Percentiles rank a stretch among this genome's conserved stretches.
phyloP scores from a whole-genome alignment of 2,329 filamentous ascomycete species.

The Cordyceps pruinosa region DNA sequence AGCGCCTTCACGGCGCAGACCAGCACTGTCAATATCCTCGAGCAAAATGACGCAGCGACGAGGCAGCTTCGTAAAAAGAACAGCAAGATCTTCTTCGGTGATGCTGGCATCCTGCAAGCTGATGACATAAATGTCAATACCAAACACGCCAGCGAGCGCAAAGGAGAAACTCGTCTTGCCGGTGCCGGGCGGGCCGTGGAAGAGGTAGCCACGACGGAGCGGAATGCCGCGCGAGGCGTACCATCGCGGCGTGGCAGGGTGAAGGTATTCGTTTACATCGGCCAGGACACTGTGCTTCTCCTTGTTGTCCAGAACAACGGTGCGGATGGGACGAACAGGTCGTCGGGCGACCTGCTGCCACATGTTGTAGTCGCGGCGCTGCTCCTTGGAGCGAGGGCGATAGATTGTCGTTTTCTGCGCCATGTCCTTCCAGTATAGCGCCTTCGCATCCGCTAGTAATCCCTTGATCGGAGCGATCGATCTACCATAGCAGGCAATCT shows the following conservation, averaged over 20 bases:
- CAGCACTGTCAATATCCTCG: slow-evolving; percentile 64
- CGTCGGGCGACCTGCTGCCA: slow-evolving; percentile 55
- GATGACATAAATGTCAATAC: slow-evolving; percentile 60
- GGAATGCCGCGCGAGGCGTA: slow-evolving; percentile 71
- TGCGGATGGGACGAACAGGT: slow-evolving; percentile 64
- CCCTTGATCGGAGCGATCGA: slow-evolving; percentile 44
- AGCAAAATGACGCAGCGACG: slow-evolving; percentile 58
- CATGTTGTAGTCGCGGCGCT: slow-evolving; percentile 38
- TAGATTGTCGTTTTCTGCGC: slow-evolving; percentile 53
- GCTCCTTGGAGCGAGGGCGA: slow-evolving; percentile 40
- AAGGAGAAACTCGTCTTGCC: slow-evolving; percentile 65
- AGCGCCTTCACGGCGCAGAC: slow-evolving; percentile 38
- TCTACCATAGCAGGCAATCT: slow-evolving; percentile 49
- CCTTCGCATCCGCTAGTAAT: slow-evolving; percentile 47
- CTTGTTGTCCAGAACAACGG: slow-evolving; percentile 62
- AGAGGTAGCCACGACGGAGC: slow-evolving; percentile 69
- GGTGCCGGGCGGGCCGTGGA: slow-evolving; percentile 68
- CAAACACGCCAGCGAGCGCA: slow-evolving; percentile 58
- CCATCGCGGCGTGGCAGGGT: slow-evolving; percentile 63
- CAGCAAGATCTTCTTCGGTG: slow-evolving; percentile 54
- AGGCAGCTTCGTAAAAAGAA: slow-evolving; percentile 54
- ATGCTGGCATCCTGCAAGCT: slow-evolving; percentile 48
- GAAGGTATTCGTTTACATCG: slow-evolving; percentile 73
- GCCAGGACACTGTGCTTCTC: slow-evolving; percentile 60
- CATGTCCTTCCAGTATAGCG: slow-evolving; percentile 44